phyloP scores from a whole-genome alignment of 2,329 filamentous ascomycete species.

The Periglandula ipomoeae region DNA sequence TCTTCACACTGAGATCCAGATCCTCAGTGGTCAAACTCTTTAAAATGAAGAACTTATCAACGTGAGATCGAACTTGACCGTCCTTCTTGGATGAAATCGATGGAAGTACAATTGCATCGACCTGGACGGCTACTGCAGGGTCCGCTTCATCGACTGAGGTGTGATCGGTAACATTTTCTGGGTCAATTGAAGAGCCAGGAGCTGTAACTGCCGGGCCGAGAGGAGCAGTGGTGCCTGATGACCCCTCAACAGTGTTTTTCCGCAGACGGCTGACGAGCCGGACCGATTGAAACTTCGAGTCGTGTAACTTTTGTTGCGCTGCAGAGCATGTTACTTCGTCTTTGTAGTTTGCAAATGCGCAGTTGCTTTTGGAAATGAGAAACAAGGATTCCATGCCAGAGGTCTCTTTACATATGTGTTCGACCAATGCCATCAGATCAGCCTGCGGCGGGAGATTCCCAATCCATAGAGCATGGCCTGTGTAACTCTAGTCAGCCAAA shows the following conservation, averaged over 20 bases:
- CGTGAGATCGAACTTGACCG: constrained; percentile 1
- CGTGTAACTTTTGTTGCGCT: constrained; percentile 79
- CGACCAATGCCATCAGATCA: constrained; percentile 73
- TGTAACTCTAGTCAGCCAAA: constrained; percentile 4
- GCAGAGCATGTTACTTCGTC: constrained; percentile 65
- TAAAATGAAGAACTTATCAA: constrained; percentile 64
- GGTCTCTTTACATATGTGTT: constrained; percentile 78
- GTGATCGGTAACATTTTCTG: neutral
- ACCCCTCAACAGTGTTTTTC: constrained; percentile 40
- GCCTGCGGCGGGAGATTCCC: constrained; percentile 85
- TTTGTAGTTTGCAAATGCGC: constrained; percentile 91
- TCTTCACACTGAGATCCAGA: constrained; percentile 77
- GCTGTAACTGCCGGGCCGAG: constrained; percentile 40
- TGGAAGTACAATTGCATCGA: neutral
- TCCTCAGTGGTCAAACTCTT: constrained; percentile 91
- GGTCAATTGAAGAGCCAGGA: constrained; percentile 1
- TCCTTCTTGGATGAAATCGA: neutral
- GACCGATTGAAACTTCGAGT: constrained; percentile 80
- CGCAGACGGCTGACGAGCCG: constrained; percentile 78
- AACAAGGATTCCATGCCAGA: constrained; percentile 80
- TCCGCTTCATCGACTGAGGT: constrained; percentile 6
- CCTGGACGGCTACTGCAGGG: neutral
- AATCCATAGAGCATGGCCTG: constrained; percentile 87
- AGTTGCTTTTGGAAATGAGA: constrained; percentile 93
- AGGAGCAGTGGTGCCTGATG: constrained; percentile 39